Conservation (phyloP, 1,284 basidiomycete genomes). For the Puccinia horiana region DNA sequence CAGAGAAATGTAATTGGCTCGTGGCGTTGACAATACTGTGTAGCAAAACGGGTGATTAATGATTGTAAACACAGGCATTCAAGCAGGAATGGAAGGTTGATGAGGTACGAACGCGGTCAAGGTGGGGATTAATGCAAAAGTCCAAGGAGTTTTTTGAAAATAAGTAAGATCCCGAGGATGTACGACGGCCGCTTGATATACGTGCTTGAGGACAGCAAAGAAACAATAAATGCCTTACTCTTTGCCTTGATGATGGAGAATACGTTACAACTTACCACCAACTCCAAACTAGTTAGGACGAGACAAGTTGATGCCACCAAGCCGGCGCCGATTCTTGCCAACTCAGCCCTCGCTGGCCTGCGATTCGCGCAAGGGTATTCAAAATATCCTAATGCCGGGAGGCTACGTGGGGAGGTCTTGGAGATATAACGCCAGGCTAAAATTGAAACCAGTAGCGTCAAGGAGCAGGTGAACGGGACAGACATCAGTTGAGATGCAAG, state of each 20-base stretch:
- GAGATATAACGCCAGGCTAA: constrained; percentile 23
- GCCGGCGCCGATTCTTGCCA: constrained; percentile 3
- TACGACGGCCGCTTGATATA: constrained; percentile 13
- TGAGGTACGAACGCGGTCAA: constrained; percentile 11
- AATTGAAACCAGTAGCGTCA: constrained; percentile 9
- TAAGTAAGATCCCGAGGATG: constrained; percentile 11
- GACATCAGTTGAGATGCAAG: constrained; percentile 7
- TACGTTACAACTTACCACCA: neutral
- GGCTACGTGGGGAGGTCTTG: neutral
- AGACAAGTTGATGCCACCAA: neutral
- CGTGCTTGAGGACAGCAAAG: neutral
- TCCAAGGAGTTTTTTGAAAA: constrained; percentile 34
- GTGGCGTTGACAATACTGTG: constrained; percentile 5
- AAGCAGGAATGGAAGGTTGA: neutral
- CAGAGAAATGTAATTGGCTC: constrained; percentile 11
- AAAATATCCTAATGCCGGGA: constrained; percentile 15
- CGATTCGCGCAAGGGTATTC: neutral
- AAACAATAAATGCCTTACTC: neutral
- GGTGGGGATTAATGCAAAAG: constrained; percentile 19
- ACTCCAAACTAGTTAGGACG: neutral
- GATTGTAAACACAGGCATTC: neutral
- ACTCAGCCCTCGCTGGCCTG: neutral
- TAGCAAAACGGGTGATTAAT: neutral
- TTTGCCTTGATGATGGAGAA: neutral
- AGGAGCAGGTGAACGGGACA: constrained; percentile 19